Conservation (phyloP, 805 yeast species). For the Candida germanica region DNA sequence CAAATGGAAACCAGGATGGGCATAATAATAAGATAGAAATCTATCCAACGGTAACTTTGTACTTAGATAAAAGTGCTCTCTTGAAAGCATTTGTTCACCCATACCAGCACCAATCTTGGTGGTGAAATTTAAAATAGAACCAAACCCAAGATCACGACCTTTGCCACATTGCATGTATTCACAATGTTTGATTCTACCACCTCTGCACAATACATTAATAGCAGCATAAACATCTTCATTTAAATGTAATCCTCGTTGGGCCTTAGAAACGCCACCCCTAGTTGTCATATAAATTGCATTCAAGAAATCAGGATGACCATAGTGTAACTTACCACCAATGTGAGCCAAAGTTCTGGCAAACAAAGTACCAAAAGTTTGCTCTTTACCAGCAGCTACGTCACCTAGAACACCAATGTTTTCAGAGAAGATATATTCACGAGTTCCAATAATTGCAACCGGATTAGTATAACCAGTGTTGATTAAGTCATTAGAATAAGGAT, state of each 20-base stretch:
- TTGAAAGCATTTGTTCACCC: conserved; percentile 86
- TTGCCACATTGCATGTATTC: conserved; percentile 89
- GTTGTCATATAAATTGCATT: conserved; percentile 76
- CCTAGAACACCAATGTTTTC: conserved; percentile 83
- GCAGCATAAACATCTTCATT: conserved; percentile 90
- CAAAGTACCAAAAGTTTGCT: conserved; percentile 83
- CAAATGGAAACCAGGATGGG: conserved; percentile 84
- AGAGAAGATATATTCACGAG: conserved; percentile 83
- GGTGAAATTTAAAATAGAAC: conserved; percentile 80
- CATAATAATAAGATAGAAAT: conserved; percentile 79
- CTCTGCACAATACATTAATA: conserved; percentile 78
- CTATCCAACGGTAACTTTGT: conserved; percentile 78
- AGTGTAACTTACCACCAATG: conserved; percentile 82
- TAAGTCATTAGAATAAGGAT: conserved; percentile 21
- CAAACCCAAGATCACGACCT: conserved; percentile 87
- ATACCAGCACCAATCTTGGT: conserved; percentile 90
- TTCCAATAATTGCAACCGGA: conserved; percentile 85
- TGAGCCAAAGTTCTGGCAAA: conserved; percentile 81
- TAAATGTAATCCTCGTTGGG: conserved; percentile 81
- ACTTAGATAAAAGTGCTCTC: conserved; percentile 80
- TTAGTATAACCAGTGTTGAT: conserved; percentile 15
- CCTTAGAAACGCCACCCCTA: conserved; percentile 85
- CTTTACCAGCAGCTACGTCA: conserved; percentile 89
- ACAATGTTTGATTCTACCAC: conserved; percentile 85
- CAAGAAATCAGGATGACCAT: conserved; percentile 86